Evolutionary conservation across 2,329 filamentous ascomycete species (phyloP), one percentile per base, ranked within the genome.

Genomic region (Monosporascus sp.): DNA sequence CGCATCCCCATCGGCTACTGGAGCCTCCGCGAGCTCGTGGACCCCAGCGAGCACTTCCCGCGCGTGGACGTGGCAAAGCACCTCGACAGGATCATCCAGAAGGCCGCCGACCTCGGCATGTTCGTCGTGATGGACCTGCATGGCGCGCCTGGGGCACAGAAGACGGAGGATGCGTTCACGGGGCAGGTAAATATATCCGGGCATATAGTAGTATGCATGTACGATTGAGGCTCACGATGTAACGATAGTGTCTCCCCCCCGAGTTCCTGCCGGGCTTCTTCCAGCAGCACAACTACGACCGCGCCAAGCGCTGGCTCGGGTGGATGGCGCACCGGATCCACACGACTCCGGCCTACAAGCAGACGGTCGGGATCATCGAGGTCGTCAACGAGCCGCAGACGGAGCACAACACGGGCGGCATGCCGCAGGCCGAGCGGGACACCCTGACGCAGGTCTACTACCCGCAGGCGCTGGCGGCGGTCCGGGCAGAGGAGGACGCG

Each of bases 1-100:
- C 73, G 79, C 5, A 74, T 83, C 22, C 79, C 80, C 0, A 66
- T 83, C 3, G 81, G 80, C 8, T 83, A 80, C 65, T 83, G 79
- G 79, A 68, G 82, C 38, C 69, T 76, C 41, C 78, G 81, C 60
- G 71, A 72, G 38, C 63, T 80, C 2, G 76, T 83, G 11, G 71
- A 78, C 52, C 51, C 70, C 44, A 76, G 71, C 31, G 79, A 82
- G 64, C 69, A 79, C 54, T 83, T 82, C 52, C 77, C 79, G 3
- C 65, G 59, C 59, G 77, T 78, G 0, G 77, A 73, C 0, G 58
- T 80, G 24, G 6, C 31, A 2, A 59, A 71, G 2, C 77, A 78
- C 53, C 65, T 83, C 5, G 43, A 47, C 27, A 45, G 27, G n/a
- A 34, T 56, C 27, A 22, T 50, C 19, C 48, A 54, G 48, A 54